phyloP scores from a whole-genome alignment of 805 yeast genomes.

The Brettanomyces custersianus region DNA sequence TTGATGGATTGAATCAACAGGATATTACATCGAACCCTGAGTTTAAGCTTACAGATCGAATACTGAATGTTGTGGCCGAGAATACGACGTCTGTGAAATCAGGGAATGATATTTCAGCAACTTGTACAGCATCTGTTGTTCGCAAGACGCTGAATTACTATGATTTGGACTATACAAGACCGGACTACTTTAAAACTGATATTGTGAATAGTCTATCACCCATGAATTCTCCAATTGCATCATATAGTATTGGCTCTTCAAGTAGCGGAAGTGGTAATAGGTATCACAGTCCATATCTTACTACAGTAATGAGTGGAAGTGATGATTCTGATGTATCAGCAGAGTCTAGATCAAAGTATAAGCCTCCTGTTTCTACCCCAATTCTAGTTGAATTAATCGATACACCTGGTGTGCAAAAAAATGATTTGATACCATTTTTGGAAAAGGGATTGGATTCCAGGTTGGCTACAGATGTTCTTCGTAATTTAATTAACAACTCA shows the following conservation, averaged over 20 bases:
- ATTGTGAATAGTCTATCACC: slow-evolving; percentile 6
- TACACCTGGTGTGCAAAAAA: slow-evolving; percentile 62
- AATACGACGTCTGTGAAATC: neutral
- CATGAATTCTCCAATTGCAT: slow-evolving; percentile 9
- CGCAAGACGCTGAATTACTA: slow-evolving; percentile 17
- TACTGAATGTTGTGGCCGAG: slow-evolving; percentile 5
- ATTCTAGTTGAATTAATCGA: slow-evolving; percentile 63
- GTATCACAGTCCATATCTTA: slow-evolving; percentile 4
- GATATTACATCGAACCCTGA: slow-evolving; percentile 13
- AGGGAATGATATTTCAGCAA: neutral
- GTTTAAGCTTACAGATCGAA: slow-evolving; percentile 11
- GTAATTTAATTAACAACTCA: slow-evolving; percentile 32
- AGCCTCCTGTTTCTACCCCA: slow-evolving; percentile 48
- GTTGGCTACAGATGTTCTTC: slow-evolving; percentile 48
- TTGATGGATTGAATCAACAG: slow-evolving; percentile 26
- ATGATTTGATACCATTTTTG: slow-evolving; percentile 63
- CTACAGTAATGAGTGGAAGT: slow-evolving; percentile 10
- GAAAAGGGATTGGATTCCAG: slow-evolving; percentile 62
- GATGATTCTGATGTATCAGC: slow-evolving; percentile 9
- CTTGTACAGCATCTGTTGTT: slow-evolving; percentile 3
- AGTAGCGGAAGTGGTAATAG: slow-evolving; percentile 4
- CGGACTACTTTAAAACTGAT: slow-evolving; percentile 14
- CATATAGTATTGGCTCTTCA: slow-evolving; percentile 5
- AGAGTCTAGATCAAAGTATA: slow-evolving; percentile 18
- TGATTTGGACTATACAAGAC: slow-evolving; percentile 19